These are phyloP conservation scores for Tetrahymena thermophila DNA, from an alignment of 73 alveolate genomes.

Conservation along the genomic window DNA sequence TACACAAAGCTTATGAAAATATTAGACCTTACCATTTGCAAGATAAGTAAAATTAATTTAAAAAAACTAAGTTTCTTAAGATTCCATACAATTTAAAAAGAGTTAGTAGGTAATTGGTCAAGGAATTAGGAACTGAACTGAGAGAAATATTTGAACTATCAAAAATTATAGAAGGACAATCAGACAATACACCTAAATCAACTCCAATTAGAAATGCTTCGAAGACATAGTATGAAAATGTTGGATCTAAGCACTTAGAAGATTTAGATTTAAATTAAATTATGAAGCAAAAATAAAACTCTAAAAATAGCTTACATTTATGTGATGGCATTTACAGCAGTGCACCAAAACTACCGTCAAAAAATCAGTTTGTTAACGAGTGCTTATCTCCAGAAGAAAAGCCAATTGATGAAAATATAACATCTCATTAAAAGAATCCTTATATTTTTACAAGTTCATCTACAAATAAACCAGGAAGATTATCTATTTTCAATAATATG, in stretches of 20 bases:
- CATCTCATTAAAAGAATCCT: neutral
- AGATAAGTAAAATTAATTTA: neutral
- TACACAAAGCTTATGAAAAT: neutral
- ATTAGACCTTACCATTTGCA: neutral
- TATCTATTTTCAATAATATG: neutral
- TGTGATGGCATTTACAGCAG: neutral
- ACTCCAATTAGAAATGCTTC: neutral
- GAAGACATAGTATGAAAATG: neutral
- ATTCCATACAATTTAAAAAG: neutral
- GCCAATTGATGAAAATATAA: neutral
- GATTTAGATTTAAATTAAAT: neutral
- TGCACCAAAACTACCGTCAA: neutral
- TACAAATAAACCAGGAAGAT: neutral
- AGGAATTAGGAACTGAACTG: neutral
- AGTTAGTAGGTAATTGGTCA: neutral
- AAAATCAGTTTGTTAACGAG: neutral
- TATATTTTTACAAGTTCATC: neutral
- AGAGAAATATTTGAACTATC: neutral
- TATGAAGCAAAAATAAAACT: neutral
- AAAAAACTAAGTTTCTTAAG: too few species aligned
- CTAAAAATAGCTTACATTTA: neutral
- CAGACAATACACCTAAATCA: neutral
- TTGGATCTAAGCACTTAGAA: neutral
- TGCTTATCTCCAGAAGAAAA: neutral
- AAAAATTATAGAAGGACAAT: neutral